Evolutionary conservation across 306 rosid genomes (phyloP).

Genomic region (Quercus gilva): DNA sequence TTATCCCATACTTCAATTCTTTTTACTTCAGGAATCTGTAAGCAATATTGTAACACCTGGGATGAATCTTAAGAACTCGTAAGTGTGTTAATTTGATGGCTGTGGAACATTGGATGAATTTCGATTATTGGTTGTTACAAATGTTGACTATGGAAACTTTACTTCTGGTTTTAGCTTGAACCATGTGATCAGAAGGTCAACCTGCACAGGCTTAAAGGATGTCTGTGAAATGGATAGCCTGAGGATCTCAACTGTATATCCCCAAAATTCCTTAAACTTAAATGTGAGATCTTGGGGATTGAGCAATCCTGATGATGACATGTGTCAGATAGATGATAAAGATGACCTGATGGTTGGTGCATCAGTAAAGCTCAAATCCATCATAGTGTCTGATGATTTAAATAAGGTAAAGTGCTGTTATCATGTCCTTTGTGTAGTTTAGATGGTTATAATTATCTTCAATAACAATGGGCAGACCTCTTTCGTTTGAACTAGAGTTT

Average conservation of each 20-base stretch:
- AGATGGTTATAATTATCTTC: constrained; percentile 23
- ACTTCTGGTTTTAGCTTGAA: constrained; percentile 44
- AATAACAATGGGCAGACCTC: constrained; percentile 12
- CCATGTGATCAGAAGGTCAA: constrained; percentile 45
- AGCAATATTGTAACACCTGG: constrained; percentile 43
- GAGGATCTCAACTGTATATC: constrained; percentile 53
- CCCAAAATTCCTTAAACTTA: constrained; percentile 39
- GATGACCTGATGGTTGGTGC: constrained; percentile 56
- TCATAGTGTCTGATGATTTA: constrained; percentile 40
- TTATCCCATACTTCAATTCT: constrained; percentile 13
- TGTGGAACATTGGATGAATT: constrained; percentile 21
- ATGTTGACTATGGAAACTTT: constrained; percentile 19
- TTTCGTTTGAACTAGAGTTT: constrained; percentile 59
- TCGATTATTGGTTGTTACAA: constrained; percentile 8
- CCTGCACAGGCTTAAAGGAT: constrained; percentile 66
- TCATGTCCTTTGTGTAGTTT: constrained; percentile 14
- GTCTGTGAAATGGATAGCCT: constrained; percentile 66
- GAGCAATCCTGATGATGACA: constrained; percentile 54
- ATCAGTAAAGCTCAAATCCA: constrained; percentile 48
- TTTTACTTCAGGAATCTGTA: constrained; percentile 55
- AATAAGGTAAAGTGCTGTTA: constrained; percentile 49
- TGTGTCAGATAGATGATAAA: constrained; percentile 75
- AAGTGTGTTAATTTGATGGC: constrained; percentile 32
- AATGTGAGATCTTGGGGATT: constrained; percentile 46
- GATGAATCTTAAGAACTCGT: constrained; percentile 57